Conservation (phyloP, 306 rosid species). For the Cajanus cajan region DNA sequence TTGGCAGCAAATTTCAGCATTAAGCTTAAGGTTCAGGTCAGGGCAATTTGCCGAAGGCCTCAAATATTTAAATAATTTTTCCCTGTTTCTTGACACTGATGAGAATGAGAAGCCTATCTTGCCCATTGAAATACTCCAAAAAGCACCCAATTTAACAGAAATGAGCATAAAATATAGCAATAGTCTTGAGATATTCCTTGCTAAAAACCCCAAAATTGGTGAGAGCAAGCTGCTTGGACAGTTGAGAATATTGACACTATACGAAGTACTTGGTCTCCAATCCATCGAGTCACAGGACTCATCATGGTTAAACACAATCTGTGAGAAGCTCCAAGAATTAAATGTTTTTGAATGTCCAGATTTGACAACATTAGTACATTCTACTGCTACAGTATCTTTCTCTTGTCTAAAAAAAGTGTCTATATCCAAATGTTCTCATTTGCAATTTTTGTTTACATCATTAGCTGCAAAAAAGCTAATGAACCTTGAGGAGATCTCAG, state of each 20-base stretch:
- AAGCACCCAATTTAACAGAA: not conserved
- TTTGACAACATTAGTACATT: no score
- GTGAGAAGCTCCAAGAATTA: not conserved
- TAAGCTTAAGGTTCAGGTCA: not conserved
- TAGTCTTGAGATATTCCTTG: not conserved
- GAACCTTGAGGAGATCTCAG: not conserved
- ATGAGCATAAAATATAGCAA: fast-evolving
- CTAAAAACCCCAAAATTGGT: not conserved
- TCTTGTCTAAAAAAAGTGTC: not conserved
- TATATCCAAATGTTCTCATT: not conserved
- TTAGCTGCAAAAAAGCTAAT: no score
- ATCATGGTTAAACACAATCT: not conserved
- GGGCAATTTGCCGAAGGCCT: not conserved
- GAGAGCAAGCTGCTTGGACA: not conserved
- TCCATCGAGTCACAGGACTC: not conserved
- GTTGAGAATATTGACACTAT: not conserved
- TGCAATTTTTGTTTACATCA: not conserved
- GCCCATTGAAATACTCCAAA: not conserved
- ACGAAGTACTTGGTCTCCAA: fast-evolving
- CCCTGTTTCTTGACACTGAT: fast-evolving
- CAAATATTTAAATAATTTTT: not conserved
- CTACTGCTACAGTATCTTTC: not conserved
- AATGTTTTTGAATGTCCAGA: not conserved
- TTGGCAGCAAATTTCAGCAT: not conserved
- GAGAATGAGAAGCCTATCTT: not conserved